Evolutionary conservation across 768 basidiomycete species (phyloP).

Genomic region (Xerocomus brunneocitrinus): DNA sequence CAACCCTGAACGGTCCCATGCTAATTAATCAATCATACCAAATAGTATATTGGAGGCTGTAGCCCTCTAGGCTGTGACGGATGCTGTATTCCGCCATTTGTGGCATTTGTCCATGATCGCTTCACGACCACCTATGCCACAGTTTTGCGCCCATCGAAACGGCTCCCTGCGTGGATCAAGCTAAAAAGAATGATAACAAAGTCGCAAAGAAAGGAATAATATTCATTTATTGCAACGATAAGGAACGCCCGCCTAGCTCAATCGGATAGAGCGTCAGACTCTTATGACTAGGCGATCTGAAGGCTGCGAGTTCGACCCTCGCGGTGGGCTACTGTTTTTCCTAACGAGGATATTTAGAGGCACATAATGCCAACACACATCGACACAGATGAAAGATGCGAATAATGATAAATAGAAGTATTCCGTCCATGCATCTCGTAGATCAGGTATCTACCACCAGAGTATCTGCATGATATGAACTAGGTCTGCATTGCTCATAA

Average conservation of each 20-base stretch:
- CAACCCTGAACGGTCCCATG: constrained; percentile 8
- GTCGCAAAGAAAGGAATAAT: neutral
- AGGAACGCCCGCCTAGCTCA: constrained; percentile 54
- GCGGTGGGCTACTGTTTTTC: constrained; percentile 49
- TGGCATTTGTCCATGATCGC: constrained; percentile 4
- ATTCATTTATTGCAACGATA: fast-evolving
- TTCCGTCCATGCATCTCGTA: constrained; percentile 13
- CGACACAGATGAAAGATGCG: neutral
- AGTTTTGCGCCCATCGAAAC: constrained; percentile 22
- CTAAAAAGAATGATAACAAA: neutral
- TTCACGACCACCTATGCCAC: constrained; percentile 15
- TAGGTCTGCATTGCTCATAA: constrained; percentile 4
- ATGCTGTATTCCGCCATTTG: constrained; percentile 12
- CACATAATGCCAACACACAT: too few relatives aligned
- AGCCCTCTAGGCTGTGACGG: constrained; percentile 12
- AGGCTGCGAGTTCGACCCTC: constrained; percentile 64
- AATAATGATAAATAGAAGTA: constrained; percentile 22
- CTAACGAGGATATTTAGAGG: neutral
- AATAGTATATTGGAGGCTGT: constrained; percentile 7
- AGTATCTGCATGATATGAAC: constrained; percentile 5
- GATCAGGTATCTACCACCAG: constrained; percentile 3
- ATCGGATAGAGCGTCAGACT: constrained; percentile 68
- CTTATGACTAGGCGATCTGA: constrained; percentile 50
- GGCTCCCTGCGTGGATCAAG: too few relatives aligned
- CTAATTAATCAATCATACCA: constrained; percentile 18